These are phyloP conservation scores for Penicillium egyptiacum DNA, from an alignment of 495 filamentous ascomycete genomes.

Conservation along the genomic window DNA sequence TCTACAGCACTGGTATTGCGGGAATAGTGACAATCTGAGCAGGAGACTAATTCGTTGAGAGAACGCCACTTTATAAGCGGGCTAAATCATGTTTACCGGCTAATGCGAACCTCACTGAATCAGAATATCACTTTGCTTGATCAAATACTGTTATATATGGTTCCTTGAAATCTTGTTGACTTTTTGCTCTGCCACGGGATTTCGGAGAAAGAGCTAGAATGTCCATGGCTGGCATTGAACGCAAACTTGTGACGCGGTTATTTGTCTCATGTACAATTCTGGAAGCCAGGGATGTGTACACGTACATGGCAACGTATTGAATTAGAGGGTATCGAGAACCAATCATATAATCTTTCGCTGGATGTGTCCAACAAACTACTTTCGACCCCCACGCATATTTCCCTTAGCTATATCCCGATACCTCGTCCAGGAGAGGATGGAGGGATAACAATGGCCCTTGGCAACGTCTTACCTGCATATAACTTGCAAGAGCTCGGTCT, in stretches of 20 bases:
- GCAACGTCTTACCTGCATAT: not conserved
- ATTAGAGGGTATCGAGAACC: not conserved
- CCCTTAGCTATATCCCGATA: not conserved
- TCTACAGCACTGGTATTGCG: not conserved
- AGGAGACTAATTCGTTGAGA: not conserved
- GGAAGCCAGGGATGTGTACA: not conserved
- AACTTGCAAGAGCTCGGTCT: not conserved
- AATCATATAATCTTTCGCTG: not conserved
- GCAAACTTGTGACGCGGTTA: not conserved
- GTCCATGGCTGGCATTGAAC: not conserved
- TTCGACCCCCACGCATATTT: not conserved
- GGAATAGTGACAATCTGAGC: not conserved
- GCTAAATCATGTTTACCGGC: constrained; percentile 4
- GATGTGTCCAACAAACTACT: not conserved
- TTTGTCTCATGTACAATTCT: not conserved
- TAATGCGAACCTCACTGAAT: not conserved
- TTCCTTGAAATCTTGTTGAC: not conserved
- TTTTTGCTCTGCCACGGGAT: not conserved
- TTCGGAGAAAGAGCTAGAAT: not conserved
- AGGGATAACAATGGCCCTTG: not conserved
- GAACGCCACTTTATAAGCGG: not conserved
- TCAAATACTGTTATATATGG: not conserved
- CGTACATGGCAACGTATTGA: not conserved
- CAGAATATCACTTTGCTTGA: not conserved
- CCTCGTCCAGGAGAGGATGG: too few relatives aligned